Conservation (phyloP, 2,329 filamentous ascomycete species). For the Penicillium glabrum region DNA sequence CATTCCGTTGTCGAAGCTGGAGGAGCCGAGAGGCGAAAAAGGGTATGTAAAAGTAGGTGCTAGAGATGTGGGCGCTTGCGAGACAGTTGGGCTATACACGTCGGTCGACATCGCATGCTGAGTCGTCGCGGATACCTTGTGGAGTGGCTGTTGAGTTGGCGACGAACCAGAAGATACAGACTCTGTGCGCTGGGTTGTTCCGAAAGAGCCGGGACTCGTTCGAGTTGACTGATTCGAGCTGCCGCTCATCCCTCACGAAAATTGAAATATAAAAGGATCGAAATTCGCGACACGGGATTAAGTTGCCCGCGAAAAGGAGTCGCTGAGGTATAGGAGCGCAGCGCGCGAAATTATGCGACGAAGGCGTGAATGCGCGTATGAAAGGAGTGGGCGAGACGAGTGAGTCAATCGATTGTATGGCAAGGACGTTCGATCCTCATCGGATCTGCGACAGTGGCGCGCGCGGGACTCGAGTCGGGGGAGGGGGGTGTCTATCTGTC, state of each 20-base stretch:
- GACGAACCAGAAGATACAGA: conserved; percentile 42
- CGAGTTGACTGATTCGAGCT: conserved; percentile 43
- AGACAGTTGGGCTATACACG: conserved; percentile 40
- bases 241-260: conserved; percentile 41
- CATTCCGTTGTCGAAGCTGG: conserved; percentile 41
- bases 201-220: conserved; percentile 42
- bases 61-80: conserved; percentile 37
- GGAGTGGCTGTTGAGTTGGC: conserved; percentile 35
- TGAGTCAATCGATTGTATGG: conserved; percentile 18
- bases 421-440: conserved; percentile 20
- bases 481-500: neutral
- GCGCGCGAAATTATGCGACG: conserved; percentile 15
- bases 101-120: conserved; percentile 47
- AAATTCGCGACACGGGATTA: conserved; percentile 16
- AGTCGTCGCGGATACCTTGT: conserved; percentile 37
- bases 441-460: conserved; percentile 21
- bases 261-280: conserved; percentile 2
- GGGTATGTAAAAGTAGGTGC: conserved; percentile 36
- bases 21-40: conserved; percentile 39
- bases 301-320: conserved; percentile 4
- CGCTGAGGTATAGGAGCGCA: neutral
- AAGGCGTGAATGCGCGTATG: conserved; percentile 5
- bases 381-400: conserved; percentile 11
- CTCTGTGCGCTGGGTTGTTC: conserved; percentile 39
- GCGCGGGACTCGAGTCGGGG: conserved; percentile 2